Base-by-base conservation (phyloP, 176 grass and related monocot genomes). In the Tillandsia leiboldiana region DNA sequence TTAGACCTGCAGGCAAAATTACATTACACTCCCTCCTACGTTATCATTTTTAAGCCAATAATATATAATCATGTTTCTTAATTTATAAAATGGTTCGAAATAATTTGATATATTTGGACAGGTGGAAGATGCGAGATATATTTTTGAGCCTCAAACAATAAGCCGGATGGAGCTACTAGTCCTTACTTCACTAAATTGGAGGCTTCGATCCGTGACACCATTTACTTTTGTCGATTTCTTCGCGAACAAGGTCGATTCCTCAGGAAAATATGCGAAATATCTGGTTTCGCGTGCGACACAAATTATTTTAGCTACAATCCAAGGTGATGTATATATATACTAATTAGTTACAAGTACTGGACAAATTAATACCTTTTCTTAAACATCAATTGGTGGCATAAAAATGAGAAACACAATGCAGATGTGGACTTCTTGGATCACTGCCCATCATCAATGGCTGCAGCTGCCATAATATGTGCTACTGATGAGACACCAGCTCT, bases 171-270 rank as follows among this genome's bases (percentile, higher is more conserved):
- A 99, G 75, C 84, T 99, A 12, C 75, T 99, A 12, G 83, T 99
- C 62, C 85, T 99, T 27, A 61, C 80, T 12, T 66, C 82, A 51
- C 68, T 99, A 8, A 85, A 88, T 9, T 99, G 95, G 95, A 90
- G 90, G 69, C 90, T 99, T 64, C 79, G 84, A 50, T 90, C 84
- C 0, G 85, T 99, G 57, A 99, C 95, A 0, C 90, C 95, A 7
- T 94, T 99, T 75, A 73, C 82, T 50, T 99, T 91, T 83, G 88
- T 94, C 64, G 83, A 94, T 86, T 88, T 94, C 78, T 99, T 99
- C 59, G 90, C 80, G 48, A 83, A 83, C 75, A 99, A 94, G 85
- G 80, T 83, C 10, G 87, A 91, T 47, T 87, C 84, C 10, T 67
- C 71, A 47, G 95, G 90, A 51, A 88, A 83, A 73, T 82, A 99